Conservation (phyloP, 345 rosid species). For the Populus alba region DNA sequence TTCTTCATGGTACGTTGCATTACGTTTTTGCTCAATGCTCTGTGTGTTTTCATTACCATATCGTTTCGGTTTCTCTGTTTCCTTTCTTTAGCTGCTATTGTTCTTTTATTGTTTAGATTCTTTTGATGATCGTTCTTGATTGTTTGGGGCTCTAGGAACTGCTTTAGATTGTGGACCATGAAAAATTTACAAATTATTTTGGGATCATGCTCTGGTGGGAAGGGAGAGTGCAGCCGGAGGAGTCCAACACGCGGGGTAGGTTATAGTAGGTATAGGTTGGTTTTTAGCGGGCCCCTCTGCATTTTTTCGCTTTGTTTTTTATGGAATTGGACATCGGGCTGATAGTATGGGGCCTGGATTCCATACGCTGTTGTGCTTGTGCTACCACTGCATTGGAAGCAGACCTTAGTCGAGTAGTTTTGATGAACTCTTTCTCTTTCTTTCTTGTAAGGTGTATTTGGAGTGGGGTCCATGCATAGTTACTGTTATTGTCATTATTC, state of each 20-base stretch:
- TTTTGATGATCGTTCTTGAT: background rate
- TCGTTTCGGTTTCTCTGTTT: background rate
- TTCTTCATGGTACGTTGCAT: conserved; percentile 75
- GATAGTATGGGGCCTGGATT: too few species aligned
- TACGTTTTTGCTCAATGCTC: background rate
- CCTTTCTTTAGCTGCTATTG: background rate
- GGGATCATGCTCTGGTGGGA: conserved; percentile 9
- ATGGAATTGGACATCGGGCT: background rate
- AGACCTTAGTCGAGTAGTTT: background rate
- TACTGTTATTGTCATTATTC: background rate
- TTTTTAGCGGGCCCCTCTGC: background rate
- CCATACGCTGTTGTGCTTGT: too few species aligned
- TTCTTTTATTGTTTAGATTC: background rate
- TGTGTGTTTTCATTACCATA: background rate
- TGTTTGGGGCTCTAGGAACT: conserved; percentile 4
- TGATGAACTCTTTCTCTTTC: background rate
- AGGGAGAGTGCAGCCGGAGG: background rate
- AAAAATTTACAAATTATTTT: background rate
- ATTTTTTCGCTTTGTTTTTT: background rate
- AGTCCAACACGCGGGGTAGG: background rate
- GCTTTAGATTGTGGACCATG: conserved; percentile 1
- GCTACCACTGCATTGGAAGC: too few species aligned
- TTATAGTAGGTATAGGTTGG: background rate
- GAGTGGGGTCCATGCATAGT: background rate
- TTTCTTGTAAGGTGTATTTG: background rate